Percentiles rank a stretch among this genome's conserved stretches.
These are phyloP conservation scores for Fusarium nematophilum DNA, from an alignment of 2,329 filamentous ascomycete genomes.

Conservation along the genomic window DNA sequence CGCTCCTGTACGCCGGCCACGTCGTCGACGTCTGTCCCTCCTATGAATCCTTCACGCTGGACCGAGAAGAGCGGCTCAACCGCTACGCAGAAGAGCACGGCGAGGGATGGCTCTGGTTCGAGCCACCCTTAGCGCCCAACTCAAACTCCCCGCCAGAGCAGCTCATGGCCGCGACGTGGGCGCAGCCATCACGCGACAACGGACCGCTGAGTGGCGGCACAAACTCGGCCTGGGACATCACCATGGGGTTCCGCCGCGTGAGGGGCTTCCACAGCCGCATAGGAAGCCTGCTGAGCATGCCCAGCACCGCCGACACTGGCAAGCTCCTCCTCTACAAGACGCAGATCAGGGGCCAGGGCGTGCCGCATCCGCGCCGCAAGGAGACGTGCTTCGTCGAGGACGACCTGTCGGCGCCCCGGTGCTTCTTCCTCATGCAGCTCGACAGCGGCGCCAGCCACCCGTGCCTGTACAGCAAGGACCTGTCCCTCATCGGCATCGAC, in stretches of 20 bases:
- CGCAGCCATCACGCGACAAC: conserved; percentile 19
- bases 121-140: conserved; percentile 34
- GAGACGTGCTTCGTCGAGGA: conserved; percentile 22
- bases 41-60: conserved; percentile 41
- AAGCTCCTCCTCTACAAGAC: conserved; percentile 35
- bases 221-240: conserved; percentile 32
- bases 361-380: not conserved
- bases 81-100: conserved; percentile 36
- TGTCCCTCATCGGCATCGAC: conserved; percentile 37
- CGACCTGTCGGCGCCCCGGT: conserved; percentile 24
- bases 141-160: conserved; percentile 24
- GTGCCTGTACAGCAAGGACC: conserved; percentile 32
- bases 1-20: conserved; percentile 37
- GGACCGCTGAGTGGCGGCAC: conserved; percentile 1
- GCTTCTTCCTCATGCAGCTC: conserved; percentile 43
- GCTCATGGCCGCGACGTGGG: conserved; percentile 42
- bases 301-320: not conserved
- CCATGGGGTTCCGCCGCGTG: conserved; percentile 43
- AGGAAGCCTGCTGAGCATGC: not conserved
- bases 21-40: conserved; percentile 35
- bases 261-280: conserved; percentile 36
- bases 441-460: conserved; percentile 41
- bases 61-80: conserved; percentile 38
- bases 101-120: conserved; percentile 44
- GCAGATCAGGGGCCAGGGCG: conserved; percentile 1